Evolutionary conservation across 306 rosid species (phyloP).

Genomic region (Ochetophila trinervis): DNA sequence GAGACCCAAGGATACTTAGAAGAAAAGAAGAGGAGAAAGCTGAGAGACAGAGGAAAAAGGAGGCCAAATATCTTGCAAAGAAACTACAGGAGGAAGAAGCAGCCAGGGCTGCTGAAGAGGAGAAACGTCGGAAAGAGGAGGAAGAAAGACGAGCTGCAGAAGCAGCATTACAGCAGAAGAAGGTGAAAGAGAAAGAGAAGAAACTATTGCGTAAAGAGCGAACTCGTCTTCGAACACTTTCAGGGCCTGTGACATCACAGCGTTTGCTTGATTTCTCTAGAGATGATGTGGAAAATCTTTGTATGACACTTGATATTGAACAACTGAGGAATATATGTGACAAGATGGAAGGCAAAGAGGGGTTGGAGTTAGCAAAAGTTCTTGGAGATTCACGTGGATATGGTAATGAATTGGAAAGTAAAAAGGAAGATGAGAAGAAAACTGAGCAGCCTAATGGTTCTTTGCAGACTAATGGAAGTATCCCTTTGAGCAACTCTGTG

Average conservation of each 20-base stretch:
- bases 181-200: conserved; percentile 88
- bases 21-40: conserved; percentile 89
- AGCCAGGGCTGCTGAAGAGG: conserved; percentile 80
- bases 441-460: conserved; percentile 55
- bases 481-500: conserved; percentile 41
- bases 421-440: conserved; percentile 42
- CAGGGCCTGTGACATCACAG: conserved; percentile 52
- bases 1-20: conserved; percentile 82
- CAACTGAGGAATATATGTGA: conserved; percentile 65
- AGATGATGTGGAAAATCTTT: conserved; percentile 78
- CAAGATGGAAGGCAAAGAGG: conserved; percentile 63
- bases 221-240: conserved; percentile 69
- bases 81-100: conserved; percentile 90
- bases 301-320: conserved; percentile 58
- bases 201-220: conserved; percentile 92
- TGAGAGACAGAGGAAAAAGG: conserved; percentile 83
- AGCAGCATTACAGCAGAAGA: conserved; percentile 74
- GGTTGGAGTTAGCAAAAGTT: conserved; percentile 49
- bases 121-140: conserved; percentile 63
- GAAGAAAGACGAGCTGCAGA: conserved; percentile 82
- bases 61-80: conserved; percentile 81
- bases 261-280: conserved; percentile 48
- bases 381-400: conserved; percentile 51
- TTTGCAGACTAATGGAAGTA: conserved; percentile 44
- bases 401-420: conserved; percentile 35